A percentile compares a stretch with the other conserved stretches of the same genome.
Evolutionary conservation across 176 grass and related monocot species (phyloP).

Genomic region (Phoenix dactylifera): DNA sequence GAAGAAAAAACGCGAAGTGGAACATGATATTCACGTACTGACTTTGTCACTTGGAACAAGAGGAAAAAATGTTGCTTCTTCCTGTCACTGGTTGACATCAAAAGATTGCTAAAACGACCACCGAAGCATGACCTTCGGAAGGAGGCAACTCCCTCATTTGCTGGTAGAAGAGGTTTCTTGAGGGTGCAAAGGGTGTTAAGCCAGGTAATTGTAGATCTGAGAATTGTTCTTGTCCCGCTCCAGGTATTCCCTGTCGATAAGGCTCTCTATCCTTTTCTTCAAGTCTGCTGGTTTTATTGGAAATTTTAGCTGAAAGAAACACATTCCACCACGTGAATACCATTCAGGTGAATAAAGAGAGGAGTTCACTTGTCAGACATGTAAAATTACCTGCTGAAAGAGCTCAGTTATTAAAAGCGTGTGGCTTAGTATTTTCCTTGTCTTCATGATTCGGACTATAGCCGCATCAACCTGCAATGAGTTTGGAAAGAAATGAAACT

Average conservation of each 20-base stretch:
- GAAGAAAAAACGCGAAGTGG: no score
- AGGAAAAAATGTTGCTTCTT: no score
- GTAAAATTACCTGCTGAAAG: constrained; percentile 70
- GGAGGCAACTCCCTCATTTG: no score
- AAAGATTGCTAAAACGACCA: no score
- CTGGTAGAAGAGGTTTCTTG: no score
- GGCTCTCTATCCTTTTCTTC: constrained; percentile 99
- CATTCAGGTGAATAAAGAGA: not conserved
- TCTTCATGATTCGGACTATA: constrained; percentile 99
- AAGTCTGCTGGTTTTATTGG: constrained; percentile 93
- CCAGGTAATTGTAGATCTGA: constrained; percentile 98
- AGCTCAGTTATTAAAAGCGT: constrained; percentile 99
- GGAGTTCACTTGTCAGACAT: no score
- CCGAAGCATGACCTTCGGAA: no score
- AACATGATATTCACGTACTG: no score
- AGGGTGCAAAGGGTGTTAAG: constrained; percentile 27
- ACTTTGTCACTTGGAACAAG: no score
- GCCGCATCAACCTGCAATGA: constrained; percentile 77
- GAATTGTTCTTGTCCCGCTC: constrained; percentile 94
- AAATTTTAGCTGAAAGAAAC: constrained; percentile 77
- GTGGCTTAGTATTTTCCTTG: constrained; percentile 89
- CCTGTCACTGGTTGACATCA: no score
- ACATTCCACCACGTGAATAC: not conserved
- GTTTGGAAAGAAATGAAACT: not conserved
- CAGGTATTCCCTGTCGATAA: constrained; percentile 91